Evolutionary conservation across 2,329 filamentous ascomycete genomes (phyloP), one percentile per base, ranked within the genome.

Genomic region (Phialophora expanda): DNA sequence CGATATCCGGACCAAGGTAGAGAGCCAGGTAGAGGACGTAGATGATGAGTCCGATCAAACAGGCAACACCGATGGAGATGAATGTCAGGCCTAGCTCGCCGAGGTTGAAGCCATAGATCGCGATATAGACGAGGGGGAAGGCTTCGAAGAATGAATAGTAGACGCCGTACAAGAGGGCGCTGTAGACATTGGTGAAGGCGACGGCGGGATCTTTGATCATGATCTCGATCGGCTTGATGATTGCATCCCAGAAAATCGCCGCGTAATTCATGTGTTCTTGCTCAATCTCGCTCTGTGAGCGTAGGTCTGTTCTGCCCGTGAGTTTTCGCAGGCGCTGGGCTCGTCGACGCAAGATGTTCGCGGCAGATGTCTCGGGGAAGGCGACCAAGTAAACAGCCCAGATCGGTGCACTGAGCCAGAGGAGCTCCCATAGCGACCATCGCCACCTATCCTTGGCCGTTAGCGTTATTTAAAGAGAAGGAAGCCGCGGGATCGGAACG

Each of bases 221-320:
- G 71, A 89, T 86, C 74, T 86, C 81, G 12, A 69, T n/a, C 1
- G 87, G 87, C 75, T 86, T 86, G 75, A 88, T 83, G 26, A 90
- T 79, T 0, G 87, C 85, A 50, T 88, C 84, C 17, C 34, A 30
- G 22, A 69, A 61, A 22, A 87, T 76, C 17, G 79, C 44, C 24
- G 32, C 50, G 2, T 82, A 75, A 57, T 79, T 83, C 71, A 87
- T 79, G 68, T 83, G 80, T 22, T 77, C 78, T 75, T 87, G 84
- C 71, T 88, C 84, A 66, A 90, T 86, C 75, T 91, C 88, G 60
- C 83, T 85, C 73, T 89, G 85, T 0, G 86, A 83, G 75, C 84
- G 82, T 74, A 90, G 85, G 20, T 76, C 75, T 3, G 76, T 69
- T 69, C 84, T 82, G 14, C 85, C 86, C 0, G 86, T 88, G 34